Base-by-base conservation (phyloP, 306 rosid species). In the Cucurbita maxima region DNA sequence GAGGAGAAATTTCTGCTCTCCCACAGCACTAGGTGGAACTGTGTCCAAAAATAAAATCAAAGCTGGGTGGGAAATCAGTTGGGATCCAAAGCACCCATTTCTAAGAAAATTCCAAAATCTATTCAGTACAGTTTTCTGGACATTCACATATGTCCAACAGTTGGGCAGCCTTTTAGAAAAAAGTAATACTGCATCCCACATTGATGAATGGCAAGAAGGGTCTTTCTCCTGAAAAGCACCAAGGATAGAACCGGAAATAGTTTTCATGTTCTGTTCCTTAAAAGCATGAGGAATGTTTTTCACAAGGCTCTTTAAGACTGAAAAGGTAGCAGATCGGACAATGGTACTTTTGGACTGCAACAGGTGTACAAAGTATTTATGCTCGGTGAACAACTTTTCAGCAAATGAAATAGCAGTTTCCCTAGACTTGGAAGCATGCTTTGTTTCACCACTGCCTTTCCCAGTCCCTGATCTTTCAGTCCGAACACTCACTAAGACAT, bases 51-150 rank as follows among this genome's bases (percentile, higher is more conserved):
- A 94, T 76, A 88, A 77, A 78, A 94, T 77, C 79, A 90, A 82
- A 73, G 92, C 88, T 54, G 97, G 96, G 83, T 90, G 90, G 18
- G 98, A 94, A 82, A 87, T 73, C 82, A 78, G 86, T 73, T 83
- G 87, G 80, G 98, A 90, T 79, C 98, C 98, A 76, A 85, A 94
- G 87, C 97, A 94, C 61, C 98, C 92, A 79, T 81, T 90, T 82
- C 87, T 86, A 73, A 94, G 95, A 83, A 94, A 94, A 86, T 80
- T 77, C 95, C 96, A 89, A 64, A 94, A 80, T 1, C 89, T 91
- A 79, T 83, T 85, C 72, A 90, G 78, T 76, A 94, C 76, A 69
- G 74, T 62, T 89, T 94, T 94, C 79, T 90, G 96, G 76, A 90
- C 80, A 60, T 94, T 94, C 64, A 94, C 41, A 78, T 82, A 83